Conservation (phyloP, 2,329 filamentous ascomycete genomes). For the Xenoacremonium recifei region DNA sequence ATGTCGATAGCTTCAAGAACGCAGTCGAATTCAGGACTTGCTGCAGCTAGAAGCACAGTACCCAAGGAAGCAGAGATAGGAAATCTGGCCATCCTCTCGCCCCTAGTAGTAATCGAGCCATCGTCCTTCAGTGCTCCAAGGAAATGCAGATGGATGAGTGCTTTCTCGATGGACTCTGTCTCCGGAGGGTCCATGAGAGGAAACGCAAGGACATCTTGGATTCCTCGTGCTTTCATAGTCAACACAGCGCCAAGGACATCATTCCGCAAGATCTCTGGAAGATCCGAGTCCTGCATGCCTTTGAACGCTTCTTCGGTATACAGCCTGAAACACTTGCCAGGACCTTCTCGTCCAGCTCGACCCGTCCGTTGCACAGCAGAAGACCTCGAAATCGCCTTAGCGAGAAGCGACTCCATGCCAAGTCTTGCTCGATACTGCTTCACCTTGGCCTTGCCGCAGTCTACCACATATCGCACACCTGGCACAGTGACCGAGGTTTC, state of each 20-base stretch:
- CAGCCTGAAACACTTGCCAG: conserved; percentile 85
- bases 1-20: conserved; percentile 84
- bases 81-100: conserved; percentile 75
- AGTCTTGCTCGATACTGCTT: conserved; percentile 85
- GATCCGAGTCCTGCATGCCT: conserved; percentile 67
- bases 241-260: conserved; percentile 84
- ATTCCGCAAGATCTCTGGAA: conserved; percentile 86
- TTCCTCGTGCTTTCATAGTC: conserved; percentile 89
- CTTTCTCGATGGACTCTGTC: conserved; percentile 75
- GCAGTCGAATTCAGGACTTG: conserved; percentile 67
- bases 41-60: conserved; percentile 78
- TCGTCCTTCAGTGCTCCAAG: conserved; percentile 73
- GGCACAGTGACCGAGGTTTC: conserved; percentile 96
- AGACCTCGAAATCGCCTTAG: conserved; percentile 88
- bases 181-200: conserved; percentile 83
- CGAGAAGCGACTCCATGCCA: conserved; percentile 85
- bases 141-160: conserved; percentile 74
- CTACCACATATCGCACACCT: conserved; percentile 86
- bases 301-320: conserved; percentile 81
- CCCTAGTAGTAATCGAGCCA: conserved; percentile 71
- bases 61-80: conserved; percentile 81
- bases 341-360: conserved; percentile 87
- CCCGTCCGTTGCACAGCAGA: conserved; percentile 90
- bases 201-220: conserved; percentile 78
- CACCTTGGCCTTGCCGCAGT: conserved; percentile 90